Percentiles rank a stretch among this genome's conserved stretches.
Evolutionary conservation across 1,284 basidiomycete species (phyloP).

Genomic region (Ustilago crameri): DNA sequence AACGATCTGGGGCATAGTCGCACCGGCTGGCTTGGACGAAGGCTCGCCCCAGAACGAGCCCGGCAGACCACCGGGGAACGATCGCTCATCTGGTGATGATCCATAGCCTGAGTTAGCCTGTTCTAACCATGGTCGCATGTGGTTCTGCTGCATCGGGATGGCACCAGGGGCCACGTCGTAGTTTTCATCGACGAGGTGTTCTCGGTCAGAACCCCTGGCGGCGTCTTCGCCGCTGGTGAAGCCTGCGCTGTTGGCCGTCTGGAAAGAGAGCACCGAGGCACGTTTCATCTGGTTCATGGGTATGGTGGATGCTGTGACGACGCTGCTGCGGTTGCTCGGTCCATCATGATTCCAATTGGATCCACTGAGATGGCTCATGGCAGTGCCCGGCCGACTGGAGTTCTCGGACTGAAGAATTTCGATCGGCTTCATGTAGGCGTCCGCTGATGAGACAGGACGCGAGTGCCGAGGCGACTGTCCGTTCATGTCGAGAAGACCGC

Average conservation of each 20-base stretch:
- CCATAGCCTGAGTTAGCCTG: slow-evolving; percentile 17
- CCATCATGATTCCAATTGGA: slow-evolving; percentile 44
- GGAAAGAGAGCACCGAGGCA: slow-evolving; percentile 59
- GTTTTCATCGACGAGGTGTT: slow-evolving; percentile 14
- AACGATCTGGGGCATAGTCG: background rate
- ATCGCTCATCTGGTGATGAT: slow-evolving; percentile 39
- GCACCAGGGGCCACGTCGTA: background rate
- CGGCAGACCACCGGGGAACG: slow-evolving; percentile 36
- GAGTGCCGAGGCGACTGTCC: slow-evolving; percentile 4
- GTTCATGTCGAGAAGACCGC: slow-evolving; percentile 5
- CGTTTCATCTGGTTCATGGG: slow-evolving; percentile 44
- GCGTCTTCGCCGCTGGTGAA: slow-evolving; percentile 53
- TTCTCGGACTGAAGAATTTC: slow-evolving; percentile 30
- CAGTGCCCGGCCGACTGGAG: slow-evolving; percentile 41
- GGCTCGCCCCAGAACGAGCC: slow-evolving; percentile 40
- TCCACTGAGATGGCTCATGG: slow-evolving; percentile 46
- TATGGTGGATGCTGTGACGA: slow-evolving; percentile 32
- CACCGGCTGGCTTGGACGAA: background rate
- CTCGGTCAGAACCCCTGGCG: slow-evolving; percentile 24
- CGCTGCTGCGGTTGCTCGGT: slow-evolving; percentile 42
- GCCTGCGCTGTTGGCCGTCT: slow-evolving; percentile 61
- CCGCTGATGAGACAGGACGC: slow-evolving; percentile 46
- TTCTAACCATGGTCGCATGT: slow-evolving; percentile 37
- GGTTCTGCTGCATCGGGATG: slow-evolving; percentile 2
- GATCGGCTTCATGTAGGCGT: slow-evolving; percentile 42